Evolutionary conservation across 78 protist species (phyloP).

Genomic region (Dictyostelium intermedium): DNA sequence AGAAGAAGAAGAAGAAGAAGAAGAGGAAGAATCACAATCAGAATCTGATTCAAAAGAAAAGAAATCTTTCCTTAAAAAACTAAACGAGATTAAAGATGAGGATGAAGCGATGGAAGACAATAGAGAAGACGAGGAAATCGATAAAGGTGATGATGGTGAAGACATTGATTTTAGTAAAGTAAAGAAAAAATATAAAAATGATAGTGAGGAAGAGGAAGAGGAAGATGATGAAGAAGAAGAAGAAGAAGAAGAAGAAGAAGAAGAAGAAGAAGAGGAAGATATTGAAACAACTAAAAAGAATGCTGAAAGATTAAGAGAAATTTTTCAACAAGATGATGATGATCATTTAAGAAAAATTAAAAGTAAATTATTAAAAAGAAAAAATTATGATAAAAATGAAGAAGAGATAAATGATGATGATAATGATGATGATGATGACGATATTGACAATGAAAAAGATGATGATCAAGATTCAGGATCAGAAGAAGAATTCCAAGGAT

Average conservation of each 20-base stretch:
- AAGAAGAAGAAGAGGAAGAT: background rate
- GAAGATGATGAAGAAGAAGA: background rate
- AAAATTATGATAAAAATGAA: background rate
- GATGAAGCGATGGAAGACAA: conserved; percentile 7
- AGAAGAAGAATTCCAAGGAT: background rate
- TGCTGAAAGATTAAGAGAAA: background rate
- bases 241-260: background rate
- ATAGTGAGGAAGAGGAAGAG: background rate
- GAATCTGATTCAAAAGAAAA: background rate
- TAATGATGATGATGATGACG: background rate
- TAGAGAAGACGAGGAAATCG: background rate
- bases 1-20: background rate
- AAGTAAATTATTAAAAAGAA: background rate
- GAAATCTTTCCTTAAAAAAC: background rate
- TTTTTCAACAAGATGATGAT: background rate
- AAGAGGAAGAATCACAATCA: background rate
- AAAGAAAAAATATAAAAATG: background rate
- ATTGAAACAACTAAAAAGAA: conserved; percentile 1
- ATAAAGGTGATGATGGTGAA: background rate
- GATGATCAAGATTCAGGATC: background rate
- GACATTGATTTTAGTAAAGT: background rate
- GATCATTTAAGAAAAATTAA: background rate
- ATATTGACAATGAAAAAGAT: background rate
- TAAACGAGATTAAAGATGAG: background rate
- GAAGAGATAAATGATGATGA: background rate